These are phyloP conservation scores for Penicillium vulpinum DNA, from an alignment of 2,329 filamentous ascomycete genomes.

Conservation along the genomic window DNA sequence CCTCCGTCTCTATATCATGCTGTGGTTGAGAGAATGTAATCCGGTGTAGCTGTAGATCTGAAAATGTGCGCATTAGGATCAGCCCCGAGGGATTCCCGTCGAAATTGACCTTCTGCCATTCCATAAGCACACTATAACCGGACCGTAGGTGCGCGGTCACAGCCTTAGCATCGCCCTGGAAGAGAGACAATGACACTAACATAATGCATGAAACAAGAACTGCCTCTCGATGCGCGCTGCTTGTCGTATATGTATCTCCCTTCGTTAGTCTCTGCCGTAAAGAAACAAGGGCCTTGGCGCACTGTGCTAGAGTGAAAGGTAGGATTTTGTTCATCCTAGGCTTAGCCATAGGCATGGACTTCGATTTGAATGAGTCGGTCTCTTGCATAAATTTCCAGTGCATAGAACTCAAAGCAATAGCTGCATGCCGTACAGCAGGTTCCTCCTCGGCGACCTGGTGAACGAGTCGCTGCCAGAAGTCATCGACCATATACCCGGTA, in stretches of 20 bases:
- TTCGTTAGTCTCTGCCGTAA: not conserved
- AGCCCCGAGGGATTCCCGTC: not conserved
- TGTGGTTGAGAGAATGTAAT: not conserved
- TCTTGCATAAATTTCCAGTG: not conserved
- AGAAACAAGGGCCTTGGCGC: not conserved
- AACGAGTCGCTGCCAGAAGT: slow-evolving; percentile 3
- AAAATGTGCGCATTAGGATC: not conserved
- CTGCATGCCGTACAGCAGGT: not conserved
- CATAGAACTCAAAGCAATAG: not conserved
- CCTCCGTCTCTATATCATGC: not conserved
- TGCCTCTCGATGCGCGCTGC: not conserved
- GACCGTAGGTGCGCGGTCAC: not conserved
- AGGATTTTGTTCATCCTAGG: not conserved
- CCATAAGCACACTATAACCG: not conserved
- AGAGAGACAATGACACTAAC: not conserved
- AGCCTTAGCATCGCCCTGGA: not conserved
- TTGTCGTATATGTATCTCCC: not conserved
- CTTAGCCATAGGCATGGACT: not conserved
- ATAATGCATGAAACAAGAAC: not conserved
- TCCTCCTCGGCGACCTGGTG: slow-evolving; percentile 1
- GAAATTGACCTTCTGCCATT: slow-evolving; percentile 1
- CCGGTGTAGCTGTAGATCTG: not conserved
- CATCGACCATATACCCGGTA: not conserved
- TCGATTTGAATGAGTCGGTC: not conserved
- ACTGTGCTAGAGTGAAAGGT: not conserved